These are phyloP conservation scores for Juglanconis sp. DNA, from an alignment of 2,329 filamentous ascomycete genomes.

Conservation along the genomic window DNA sequence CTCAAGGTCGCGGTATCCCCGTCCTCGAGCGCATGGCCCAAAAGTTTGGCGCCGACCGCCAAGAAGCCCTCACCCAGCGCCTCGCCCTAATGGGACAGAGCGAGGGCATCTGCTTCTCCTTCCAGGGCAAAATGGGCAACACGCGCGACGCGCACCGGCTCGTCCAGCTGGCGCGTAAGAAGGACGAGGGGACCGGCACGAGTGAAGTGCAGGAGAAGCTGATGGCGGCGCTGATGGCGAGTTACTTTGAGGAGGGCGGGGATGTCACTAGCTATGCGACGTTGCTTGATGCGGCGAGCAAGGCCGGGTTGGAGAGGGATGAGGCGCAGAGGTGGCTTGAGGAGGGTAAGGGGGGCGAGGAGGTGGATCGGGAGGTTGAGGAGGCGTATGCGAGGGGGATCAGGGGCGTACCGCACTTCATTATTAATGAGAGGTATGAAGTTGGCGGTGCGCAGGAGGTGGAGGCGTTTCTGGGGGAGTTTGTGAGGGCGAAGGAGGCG, in stretches of 20 bases:
- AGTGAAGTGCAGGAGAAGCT: constrained; percentile 52
- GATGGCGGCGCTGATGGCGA: constrained; percentile 60
- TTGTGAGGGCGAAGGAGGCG: constrained; percentile 48
- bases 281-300: constrained; percentile 49
- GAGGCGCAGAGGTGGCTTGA: constrained; percentile 54
- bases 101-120: constrained; percentile 72
- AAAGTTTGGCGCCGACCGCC: constrained; percentile 65
- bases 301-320: constrained; percentile 49
- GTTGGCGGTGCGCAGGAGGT: constrained; percentile 72
- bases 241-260: constrained; percentile 63
- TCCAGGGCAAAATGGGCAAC: constrained; percentile 68
- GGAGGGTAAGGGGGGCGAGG: constrained; percentile 50
- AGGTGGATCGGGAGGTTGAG: constrained; percentile 55
- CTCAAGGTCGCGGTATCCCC: constrained; percentile 39
- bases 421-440: constrained; percentile 64
- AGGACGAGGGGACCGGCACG: constrained; percentile 31
- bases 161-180: constrained; percentile 63
- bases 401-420: constrained; percentile 71
- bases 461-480: constrained; percentile 61
- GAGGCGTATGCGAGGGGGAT: constrained; percentile 51
- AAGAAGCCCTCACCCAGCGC: constrained; percentile 54
- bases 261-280: constrained; percentile 59
- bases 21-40: constrained; percentile 50
- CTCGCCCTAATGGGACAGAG: constrained; percentile 55
- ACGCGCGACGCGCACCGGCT: constrained; percentile 78